A percentile compares a stretch with the other conserved stretches of the same genome.
phyloP scores from a whole-genome alignment of 2,329 filamentous ascomycete genomes.

The Coccinonectria pachysandricola region DNA sequence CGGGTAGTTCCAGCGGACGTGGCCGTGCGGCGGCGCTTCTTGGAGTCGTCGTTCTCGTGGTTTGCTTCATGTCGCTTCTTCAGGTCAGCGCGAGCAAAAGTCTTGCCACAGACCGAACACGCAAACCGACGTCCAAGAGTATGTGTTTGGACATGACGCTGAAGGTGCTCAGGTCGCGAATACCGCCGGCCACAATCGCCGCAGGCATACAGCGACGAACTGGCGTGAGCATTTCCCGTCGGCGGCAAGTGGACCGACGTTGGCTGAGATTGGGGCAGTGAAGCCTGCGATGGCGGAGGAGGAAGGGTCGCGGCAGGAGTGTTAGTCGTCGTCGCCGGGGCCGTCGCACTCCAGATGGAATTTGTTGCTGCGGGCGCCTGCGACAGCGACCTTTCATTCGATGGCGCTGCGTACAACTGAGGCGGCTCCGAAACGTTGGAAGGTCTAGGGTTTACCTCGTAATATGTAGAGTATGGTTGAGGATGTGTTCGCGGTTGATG shows the following conservation, averaged over 20 bases:
- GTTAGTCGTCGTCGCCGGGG: background rate
- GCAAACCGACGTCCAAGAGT: slow-evolving; percentile 39
- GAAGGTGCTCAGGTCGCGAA: slow-evolving; percentile 43
- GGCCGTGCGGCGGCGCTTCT: slow-evolving; percentile 36
- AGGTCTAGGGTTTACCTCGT: slow-evolving; percentile 1
- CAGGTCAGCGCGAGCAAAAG: slow-evolving; percentile 43
- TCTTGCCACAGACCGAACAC: slow-evolving; percentile 41
- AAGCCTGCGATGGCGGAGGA: slow-evolving; percentile 1
- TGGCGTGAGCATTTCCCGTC: slow-evolving; percentile 13
- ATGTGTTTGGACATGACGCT: slow-evolving; percentile 40
- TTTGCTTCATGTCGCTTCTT: slow-evolving; percentile 42
- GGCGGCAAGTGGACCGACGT: slow-evolving; percentile 4
- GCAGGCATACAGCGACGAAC: slow-evolving; percentile 36
- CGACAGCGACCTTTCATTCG: no score
- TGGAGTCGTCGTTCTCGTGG: slow-evolving; percentile 38
- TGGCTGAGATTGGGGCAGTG: slow-evolving; percentile 2
- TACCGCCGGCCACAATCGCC: slow-evolving; percentile 41
- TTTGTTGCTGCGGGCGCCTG: no score
- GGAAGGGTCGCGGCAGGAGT: slow-evolving; percentile 1
- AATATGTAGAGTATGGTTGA: slow-evolving; percentile 4
- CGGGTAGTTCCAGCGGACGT: slow-evolving; percentile 35
- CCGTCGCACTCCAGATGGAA: slow-evolving; percentile 1
- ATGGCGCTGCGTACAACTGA: no score
- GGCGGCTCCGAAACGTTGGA: slow-evolving; percentile 4
- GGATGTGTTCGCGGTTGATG: no score